phyloP scores from a whole-genome alignment of 176 grass and related monocot genomes.

The Lolium perenne region DNA sequence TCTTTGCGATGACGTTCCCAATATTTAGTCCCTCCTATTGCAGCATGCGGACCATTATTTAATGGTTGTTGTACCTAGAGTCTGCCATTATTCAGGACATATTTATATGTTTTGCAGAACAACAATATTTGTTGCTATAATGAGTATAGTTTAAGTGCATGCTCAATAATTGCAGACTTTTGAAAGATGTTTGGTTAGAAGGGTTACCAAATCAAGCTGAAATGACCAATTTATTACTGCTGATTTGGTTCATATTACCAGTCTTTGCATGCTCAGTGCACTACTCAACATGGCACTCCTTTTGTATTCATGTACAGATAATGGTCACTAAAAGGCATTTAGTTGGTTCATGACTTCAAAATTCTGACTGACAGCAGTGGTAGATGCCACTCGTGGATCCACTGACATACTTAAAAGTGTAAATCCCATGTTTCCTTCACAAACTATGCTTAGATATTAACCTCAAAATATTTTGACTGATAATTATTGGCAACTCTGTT shows the following conservation, averaged over 20 bases:
- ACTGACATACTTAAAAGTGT: slow-evolving; percentile 16
- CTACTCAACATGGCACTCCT: not conserved
- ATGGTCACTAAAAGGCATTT: slow-evolving; percentile 23
- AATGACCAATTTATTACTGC: slow-evolving; percentile 17
- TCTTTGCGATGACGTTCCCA: not conserved
- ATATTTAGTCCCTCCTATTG: slow-evolving; percentile 6
- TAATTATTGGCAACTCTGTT: slow-evolving; percentile 11
- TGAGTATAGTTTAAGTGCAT: slow-evolving; percentile 33
- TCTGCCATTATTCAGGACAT: not conserved
- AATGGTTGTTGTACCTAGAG: not conserved
- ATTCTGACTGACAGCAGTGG: slow-evolving; percentile 6
- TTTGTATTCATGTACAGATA: slow-evolving; percentile 23
- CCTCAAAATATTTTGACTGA: not conserved
- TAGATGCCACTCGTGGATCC: slow-evolving; percentile 23
- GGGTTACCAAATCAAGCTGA: not conserved
- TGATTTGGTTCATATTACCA: not conserved
- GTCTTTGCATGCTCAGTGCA: not conserved
- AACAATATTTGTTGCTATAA: slow-evolving; percentile 18
- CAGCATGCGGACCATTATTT: slow-evolving; percentile 14
- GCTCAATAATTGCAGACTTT: slow-evolving; percentile 27
- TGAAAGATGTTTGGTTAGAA: slow-evolving; percentile 8
- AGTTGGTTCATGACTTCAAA: slow-evolving; percentile 23
- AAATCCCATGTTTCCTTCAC: slow-evolving; percentile 33
- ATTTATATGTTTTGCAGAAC: not conserved
- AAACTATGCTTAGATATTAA: slow-evolving; percentile 8